A percentile compares a stretch with the other conserved stretches of the same genome.
Conservation (phyloP, 208 protist species). For the Trypanosoma rangeli region DNA sequence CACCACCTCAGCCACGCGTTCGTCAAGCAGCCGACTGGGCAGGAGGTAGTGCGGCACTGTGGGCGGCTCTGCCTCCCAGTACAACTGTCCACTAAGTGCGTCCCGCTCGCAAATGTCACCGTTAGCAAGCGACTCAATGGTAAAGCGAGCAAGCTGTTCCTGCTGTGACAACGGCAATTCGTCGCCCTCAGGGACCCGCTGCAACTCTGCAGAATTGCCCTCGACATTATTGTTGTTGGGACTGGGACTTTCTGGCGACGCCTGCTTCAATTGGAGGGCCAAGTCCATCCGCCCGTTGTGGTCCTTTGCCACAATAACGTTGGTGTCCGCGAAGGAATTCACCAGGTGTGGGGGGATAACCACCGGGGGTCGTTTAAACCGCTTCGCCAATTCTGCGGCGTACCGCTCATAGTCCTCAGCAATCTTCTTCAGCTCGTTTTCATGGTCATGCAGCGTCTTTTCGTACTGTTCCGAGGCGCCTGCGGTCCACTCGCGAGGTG, state of each 20-base stretch:
- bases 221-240: not conserved
- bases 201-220: not conserved
- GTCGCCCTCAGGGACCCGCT: not conserved
- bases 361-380: constrained; percentile 10
- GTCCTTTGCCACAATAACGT: constrained; percentile 17
- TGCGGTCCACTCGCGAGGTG: not conserved
- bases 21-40: constrained; percentile 51
- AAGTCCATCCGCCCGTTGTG: constrained; percentile 13
- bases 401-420: constrained; percentile 4
- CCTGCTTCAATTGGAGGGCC: not conserved
- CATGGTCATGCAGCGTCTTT: not conserved
- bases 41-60: not conserved
- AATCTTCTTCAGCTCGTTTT: constrained; percentile 2
- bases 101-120: constrained; percentile 53
- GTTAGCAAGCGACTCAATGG: constrained; percentile 38
- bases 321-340: constrained; percentile 14
- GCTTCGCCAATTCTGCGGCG: not conserved
- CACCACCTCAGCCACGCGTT: constrained; percentile 32
- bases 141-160: constrained; percentile 31
- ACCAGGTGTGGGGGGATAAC: constrained; percentile 9
- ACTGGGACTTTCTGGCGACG: not conserved
- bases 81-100: constrained; percentile 23
- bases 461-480: not conserved
- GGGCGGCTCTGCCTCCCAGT: constrained; percentile 31
- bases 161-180: not conserved